phyloP scores from a whole-genome alignment of 805 yeast species.

The Ogataea trehalophila region DNA sequence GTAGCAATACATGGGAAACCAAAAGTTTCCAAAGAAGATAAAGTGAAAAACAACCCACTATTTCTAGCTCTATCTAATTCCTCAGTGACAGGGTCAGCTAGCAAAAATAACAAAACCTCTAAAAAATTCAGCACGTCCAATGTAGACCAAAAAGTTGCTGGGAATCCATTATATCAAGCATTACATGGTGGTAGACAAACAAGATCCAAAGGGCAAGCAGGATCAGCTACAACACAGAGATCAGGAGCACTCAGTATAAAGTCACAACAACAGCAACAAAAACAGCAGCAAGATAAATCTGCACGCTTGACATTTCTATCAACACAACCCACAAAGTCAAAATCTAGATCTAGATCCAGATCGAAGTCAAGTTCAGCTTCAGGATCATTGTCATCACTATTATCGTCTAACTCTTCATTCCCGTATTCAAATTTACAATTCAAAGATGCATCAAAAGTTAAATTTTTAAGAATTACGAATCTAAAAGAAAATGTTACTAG shows the following conservation, averaged over 20 bases:
- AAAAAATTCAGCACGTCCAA: too few species aligned
- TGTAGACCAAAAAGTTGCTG: too few species aligned
- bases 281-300: background rate
- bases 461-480: slow-evolving; percentile 28
- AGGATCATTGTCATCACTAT: background rate
- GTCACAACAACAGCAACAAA: background rate
- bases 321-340: background rate
- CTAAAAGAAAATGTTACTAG: slow-evolving; percentile 28
- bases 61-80: background rate
- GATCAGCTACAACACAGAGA: background rate
- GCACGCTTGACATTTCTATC: background rate
- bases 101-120: too few species aligned
- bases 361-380: background rate
- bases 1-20: background rate
- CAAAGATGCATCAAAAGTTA: slow-evolving; percentile 19
- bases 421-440: slow-evolving; percentile 8
- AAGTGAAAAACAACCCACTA: background rate
- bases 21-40: background rate
- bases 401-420: too few species aligned
- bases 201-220: background rate
- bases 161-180: slow-evolving; percentile 2
- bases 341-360: too few species aligned
- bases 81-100: too few species aligned
- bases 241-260: background rate
- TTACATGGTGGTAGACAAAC: background rate